Base-by-base conservation (phyloP, 164 flowering plant species). In the Macadamia integrifolia region DNA sequence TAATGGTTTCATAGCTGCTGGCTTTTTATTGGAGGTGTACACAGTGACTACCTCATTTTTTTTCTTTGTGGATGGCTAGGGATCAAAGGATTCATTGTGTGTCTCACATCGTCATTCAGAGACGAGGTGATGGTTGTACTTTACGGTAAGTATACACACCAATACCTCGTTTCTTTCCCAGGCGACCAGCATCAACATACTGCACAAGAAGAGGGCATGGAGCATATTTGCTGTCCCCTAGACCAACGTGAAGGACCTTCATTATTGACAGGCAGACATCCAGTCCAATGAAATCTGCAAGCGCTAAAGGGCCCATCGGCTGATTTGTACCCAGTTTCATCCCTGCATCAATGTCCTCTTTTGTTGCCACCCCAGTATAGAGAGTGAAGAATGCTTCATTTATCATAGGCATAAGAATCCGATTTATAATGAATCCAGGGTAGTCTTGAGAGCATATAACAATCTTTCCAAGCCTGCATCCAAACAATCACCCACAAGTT, bases 321-420 rank as follows among this genome's bases (percentile, higher is more conserved):
- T 94, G 99, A 75, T 90, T 92, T 53, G 98, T 92, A 17, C 98
- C 98, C 55, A 92, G 84, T 74, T 94, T 94, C 99, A 94, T 92
- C 55, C 92, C 98, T 0, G 82, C 60, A 67, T 94, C 99, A 53
- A 92, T 92, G 76, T 92, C 97, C 74, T 94, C 97, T 81, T 89
- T 90, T 3, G 97, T 85, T 69, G 98, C 98, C 61, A 92, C 99
- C 29, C 97, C 96, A 28, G 93, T 88, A 67, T 89, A 88, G 29
- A 94, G 88, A 6, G 94, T 66, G 53, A 72, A 76, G 79, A 94
- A 90, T 60, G 99, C 98, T 82, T 90, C 99, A 65, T 94, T 94
- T 49, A 94, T 90, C 97, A 94, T 90, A 28, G 99, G 97, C 97
- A 94, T 94, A 30, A 94, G 80, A 68, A 94, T 87, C 46, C 96